These are phyloP conservation scores for Nigrospora osmanthi DNA, from an alignment of 2,329 filamentous ascomycete genomes.

Conservation along the genomic window DNA sequence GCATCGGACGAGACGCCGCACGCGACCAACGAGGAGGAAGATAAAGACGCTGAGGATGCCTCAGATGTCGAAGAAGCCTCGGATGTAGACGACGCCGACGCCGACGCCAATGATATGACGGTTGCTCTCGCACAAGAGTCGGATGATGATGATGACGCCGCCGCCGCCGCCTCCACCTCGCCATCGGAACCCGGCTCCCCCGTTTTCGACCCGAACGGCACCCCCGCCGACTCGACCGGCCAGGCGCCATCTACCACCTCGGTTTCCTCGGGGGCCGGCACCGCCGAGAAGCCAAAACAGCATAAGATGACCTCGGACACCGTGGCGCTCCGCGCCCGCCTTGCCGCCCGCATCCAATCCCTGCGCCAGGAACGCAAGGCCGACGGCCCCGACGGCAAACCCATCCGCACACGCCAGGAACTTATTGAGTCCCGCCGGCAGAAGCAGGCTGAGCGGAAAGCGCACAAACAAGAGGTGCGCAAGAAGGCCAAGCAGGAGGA, in stretches of 20 bases:
- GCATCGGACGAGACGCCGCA: no score
- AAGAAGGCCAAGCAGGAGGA: constrained; percentile 74
- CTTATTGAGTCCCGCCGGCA: constrained; percentile 81
- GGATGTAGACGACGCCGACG: constrained; percentile 3
- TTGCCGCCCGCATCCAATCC: constrained; percentile 77
- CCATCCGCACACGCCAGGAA: constrained; percentile 80
- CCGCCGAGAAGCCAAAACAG: constrained; percentile 55
- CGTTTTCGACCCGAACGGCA: constrained; percentile 47
- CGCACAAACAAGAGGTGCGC: constrained; percentile 80
- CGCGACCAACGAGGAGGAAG: constrained; percentile 5
- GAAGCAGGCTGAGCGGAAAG: constrained; percentile 81
- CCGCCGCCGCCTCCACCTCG: constrained; percentile 29
- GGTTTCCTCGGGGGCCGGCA: constrained; percentile 56
- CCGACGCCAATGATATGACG: constrained; percentile 13
- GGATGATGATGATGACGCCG: constrained; percentile 33
- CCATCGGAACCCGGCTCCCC: constrained; percentile 51
- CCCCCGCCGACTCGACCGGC: constrained; percentile 29
- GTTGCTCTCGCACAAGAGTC: constrained; percentile 7
- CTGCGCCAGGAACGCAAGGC: constrained; percentile 83
- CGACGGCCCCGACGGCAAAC: constrained; percentile 72
- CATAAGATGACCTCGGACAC: constrained; percentile 64
- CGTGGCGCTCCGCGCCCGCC: constrained; percentile 66
- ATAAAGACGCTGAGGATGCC: background rate
- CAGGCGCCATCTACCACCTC: constrained; percentile 57
- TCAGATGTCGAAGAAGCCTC: background rate